These are phyloP conservation scores for Sporothrix variecibatus DNA, from an alignment of 2,329 filamentous ascomycete species.

Conservation along the genomic window DNA sequence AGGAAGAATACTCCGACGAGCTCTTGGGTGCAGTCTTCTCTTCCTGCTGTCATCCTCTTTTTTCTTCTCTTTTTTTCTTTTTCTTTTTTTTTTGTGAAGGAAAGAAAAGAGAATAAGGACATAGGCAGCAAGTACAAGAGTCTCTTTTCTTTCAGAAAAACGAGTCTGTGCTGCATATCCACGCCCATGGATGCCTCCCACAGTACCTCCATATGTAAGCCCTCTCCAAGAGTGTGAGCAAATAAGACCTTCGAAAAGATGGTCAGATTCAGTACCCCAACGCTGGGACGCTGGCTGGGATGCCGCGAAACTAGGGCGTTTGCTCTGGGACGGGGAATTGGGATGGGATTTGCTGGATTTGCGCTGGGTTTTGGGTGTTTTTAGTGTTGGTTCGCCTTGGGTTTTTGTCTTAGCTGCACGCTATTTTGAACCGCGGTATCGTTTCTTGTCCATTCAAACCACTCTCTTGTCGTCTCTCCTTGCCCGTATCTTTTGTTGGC, in stretches of 20 bases:
- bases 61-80: neutral
- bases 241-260: neutral
- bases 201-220: neutral
- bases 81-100: neutral
- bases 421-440: neutral
- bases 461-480: neutral
- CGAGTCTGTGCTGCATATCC: neutral
- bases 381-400: neutral
- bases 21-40: neutral
- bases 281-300: neutral
- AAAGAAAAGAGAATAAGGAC: neutral
- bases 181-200: neutral
- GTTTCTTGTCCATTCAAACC: neutral
- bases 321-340: slow-evolving; percentile 2
- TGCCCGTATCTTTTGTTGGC: neutral
- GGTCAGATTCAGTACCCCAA: neutral
- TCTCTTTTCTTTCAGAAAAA: neutral
- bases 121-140: neutral
- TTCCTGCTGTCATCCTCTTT: neutral
- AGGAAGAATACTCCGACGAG: slow-evolving; percentile 2
- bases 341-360: neutral
- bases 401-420: neutral
- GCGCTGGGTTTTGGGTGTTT: neutral
- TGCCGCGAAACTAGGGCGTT: neutral
- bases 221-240: neutral